Percentiles rank a stretch among this genome's conserved stretches.
These are phyloP conservation scores for Xerocomus subilludens DNA, from an alignment of 1,284 basidiomycete genomes.

Conservation along the genomic window DNA sequence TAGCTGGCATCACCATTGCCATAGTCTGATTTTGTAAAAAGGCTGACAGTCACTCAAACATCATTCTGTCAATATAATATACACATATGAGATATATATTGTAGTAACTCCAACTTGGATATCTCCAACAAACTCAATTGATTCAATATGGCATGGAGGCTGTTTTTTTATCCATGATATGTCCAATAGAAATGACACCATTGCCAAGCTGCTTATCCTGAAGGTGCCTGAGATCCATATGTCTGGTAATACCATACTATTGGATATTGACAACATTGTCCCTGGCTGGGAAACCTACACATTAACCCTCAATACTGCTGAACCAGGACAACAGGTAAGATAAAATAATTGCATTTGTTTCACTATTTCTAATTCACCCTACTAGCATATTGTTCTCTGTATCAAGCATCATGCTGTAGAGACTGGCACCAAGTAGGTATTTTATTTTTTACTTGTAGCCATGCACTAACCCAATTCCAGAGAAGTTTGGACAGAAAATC, in stretches of 20 bases:
- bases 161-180: too few species aligned
- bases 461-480: too few species aligned
- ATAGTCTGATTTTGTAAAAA: background rate
- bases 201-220: background rate
- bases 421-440: too few species aligned
- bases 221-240: background rate
- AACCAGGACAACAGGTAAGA: background rate
- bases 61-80: background rate
- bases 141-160: too few species aligned
- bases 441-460: too few species aligned
- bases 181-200: background rate
- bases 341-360: background rate
- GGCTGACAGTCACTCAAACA: background rate
- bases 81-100: background rate
- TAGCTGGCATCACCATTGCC: too few species aligned
- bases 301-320: background rate
- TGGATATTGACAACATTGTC: slow-evolving; percentile 14
- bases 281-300: slow-evolving; percentile 10
- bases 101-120: background rate
- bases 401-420: background rate
- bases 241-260: background rate
- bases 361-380: background rate
- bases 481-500: background rate
- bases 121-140: too few species aligned
- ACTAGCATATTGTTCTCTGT: slow-evolving; percentile 1